Percentiles rank a stretch among this genome's conserved stretches.
Evolutionary conservation across 495 filamentous ascomycete genomes (phyloP).

Genomic region (Parathielavia hyrcaniae): DNA sequence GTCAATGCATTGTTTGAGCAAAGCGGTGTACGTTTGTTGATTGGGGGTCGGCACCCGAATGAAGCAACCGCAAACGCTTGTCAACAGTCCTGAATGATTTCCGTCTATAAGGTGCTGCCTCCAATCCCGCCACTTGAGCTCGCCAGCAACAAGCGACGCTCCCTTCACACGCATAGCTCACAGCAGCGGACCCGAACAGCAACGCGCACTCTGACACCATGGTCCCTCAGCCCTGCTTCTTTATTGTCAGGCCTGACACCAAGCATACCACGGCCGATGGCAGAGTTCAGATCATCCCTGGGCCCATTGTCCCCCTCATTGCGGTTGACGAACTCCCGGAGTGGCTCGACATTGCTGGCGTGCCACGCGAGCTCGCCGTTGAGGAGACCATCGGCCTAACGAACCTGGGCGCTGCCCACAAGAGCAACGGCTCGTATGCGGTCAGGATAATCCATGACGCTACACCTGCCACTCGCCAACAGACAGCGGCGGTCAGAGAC

Average conservation of each 20-base stretch:
- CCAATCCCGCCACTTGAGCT: too few species aligned
- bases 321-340: constrained; percentile 43
- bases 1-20: neutral
- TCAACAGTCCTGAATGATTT: neutral
- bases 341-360: constrained; percentile 34
- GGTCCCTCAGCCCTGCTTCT: constrained; percentile 24
- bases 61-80: neutral
- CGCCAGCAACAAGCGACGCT: too few species aligned
- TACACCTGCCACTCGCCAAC: neutral
- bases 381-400: constrained; percentile 36
- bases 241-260: constrained; percentile 34
- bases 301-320: constrained; percentile 41
- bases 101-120: neutral
- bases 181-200: neutral
- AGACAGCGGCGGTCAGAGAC: neutral
- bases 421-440: constrained; percentile 29
- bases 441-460: constrained; percentile 23
- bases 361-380: constrained; percentile 35
- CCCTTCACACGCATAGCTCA: neutral
- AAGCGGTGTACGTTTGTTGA: constrained; percentile 1
- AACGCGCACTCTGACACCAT: constrained; percentile 5
- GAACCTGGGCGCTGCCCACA: constrained; percentile 34
- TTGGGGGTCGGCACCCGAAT: neutral
- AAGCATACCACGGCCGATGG: constrained; percentile 18
- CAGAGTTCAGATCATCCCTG: constrained; percentile 18